A percentile compares a stretch with the other conserved stretches of the same genome.
phyloP scores from a whole-genome alignment of 2,329 filamentous ascomycete species.

The Trichoderma atrobrunneum region DNA sequence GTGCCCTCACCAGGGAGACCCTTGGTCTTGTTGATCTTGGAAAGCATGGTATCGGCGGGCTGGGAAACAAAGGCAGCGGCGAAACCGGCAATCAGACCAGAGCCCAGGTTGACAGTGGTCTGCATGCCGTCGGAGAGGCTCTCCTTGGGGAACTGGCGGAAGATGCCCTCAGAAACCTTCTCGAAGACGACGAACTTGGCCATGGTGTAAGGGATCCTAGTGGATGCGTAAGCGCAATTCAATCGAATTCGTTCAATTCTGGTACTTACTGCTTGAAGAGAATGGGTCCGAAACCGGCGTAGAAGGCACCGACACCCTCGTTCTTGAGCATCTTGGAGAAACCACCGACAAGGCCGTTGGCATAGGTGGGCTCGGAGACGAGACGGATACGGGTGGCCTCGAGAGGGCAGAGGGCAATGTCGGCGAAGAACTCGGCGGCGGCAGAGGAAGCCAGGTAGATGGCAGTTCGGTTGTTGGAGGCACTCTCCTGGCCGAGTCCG shows the following conservation, averaged over 20 bases:
- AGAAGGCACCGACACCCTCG: conserved; percentile 83
- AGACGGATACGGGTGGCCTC: conserved; percentile 93
- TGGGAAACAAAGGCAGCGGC: conserved; percentile 84
- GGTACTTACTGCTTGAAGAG: conserved; percentile 55
- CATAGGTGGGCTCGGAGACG: conserved; percentile 83
- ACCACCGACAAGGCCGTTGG: conserved; percentile 73
- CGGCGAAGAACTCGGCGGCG: conserved; percentile 66
- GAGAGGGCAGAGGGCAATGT: conserved; percentile 84
- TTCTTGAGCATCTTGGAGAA: conserved; percentile 80
- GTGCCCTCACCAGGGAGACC: conserved; percentile 83
- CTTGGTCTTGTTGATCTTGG: conserved; percentile 95
- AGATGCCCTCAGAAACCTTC: conserved; percentile 77
- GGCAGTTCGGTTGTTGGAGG: conserved; percentile 73
- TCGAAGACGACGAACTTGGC: conserved; percentile 94
- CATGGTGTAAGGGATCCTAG: conserved; percentile 87
- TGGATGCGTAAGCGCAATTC: background rate
- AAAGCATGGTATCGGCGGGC: conserved; percentile 90
- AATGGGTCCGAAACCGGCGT: conserved; percentile 86
- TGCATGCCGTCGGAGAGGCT: conserved; percentile 65
- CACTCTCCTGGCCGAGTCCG: conserved; percentile 71
- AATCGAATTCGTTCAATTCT: background rate
- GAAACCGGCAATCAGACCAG: conserved; percentile 61
- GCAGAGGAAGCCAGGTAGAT: conserved; percentile 74
- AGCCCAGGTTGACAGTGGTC: conserved; percentile 75
- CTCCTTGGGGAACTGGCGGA: conserved; percentile 67